These are phyloP conservation scores for Schizosaccharomyces versatilis DNA, from an alignment of 1,139 yeast species.

Conservation along the genomic window DNA sequence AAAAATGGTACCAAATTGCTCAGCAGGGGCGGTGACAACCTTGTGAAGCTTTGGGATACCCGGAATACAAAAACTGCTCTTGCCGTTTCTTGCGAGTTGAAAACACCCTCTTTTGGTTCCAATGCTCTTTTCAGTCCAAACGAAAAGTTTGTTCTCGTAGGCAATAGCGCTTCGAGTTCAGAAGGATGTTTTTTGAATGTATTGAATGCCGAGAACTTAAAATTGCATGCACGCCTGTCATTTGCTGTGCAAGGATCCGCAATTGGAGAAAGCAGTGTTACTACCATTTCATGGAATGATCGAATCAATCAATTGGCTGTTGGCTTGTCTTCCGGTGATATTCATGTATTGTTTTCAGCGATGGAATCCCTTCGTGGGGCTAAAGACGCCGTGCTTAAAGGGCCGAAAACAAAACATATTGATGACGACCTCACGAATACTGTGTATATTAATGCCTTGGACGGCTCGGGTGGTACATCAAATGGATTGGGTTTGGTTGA, in stretches of 20 bases:
- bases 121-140: constrained; percentile 16
- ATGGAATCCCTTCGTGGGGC: constrained; percentile 21
- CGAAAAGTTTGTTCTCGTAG: constrained; percentile 16
- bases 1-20: constrained; percentile 14
- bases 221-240: constrained; percentile 15
- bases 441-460: constrained; percentile 17
- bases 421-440: constrained; percentile 19
- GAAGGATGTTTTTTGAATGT: constrained; percentile 15
- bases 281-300: constrained; percentile 13
- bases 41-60: constrained; percentile 20
- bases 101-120: constrained; percentile 14
- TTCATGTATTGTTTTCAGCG: constrained; percentile 21
- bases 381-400: constrained; percentile 18
- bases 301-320: constrained; percentile 17
- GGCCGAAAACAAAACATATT: constrained; percentile 20
- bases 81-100: constrained; percentile 16
- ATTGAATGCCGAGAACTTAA: constrained; percentile 21
- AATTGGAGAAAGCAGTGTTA: constrained; percentile 7
- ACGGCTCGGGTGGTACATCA: constrained; percentile 8
- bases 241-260: not conserved
- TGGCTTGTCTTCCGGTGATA: constrained; percentile 19
- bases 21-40: constrained; percentile 17
- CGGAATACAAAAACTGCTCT: constrained; percentile 20
- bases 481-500: constrained; percentile 4
- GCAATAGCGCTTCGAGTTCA: constrained; percentile 12